A percentile compares a stretch with the other conserved stretches of the same genome.
phyloP scores from a whole-genome alignment of 192 early-diverging fungal genomes.

The Backusella luteola region DNA sequence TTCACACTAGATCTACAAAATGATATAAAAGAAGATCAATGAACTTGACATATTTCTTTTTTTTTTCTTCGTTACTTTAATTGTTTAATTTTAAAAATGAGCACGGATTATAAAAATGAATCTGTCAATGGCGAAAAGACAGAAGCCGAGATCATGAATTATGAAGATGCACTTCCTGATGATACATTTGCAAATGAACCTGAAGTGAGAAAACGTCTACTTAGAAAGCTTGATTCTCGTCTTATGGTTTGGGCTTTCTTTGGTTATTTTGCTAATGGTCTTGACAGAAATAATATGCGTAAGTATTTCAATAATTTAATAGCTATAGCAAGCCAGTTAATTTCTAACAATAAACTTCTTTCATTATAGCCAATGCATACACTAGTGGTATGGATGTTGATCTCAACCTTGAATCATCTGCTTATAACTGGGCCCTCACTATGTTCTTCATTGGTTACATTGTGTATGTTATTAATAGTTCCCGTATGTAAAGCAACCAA shows the following conservation, averaged over 20 bases:
- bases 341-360: background rate
- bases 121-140: background rate
- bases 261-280: conserved; percentile 39
- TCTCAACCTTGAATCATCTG: conserved; percentile 30
- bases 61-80: background rate
- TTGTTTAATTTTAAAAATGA: background rate
- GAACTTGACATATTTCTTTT: background rate
- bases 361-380: conserved; percentile 27
- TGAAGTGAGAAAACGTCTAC: conserved; percentile 14
- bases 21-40: background rate
- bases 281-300: conserved; percentile 36
- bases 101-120: background rate
- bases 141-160: background rate
- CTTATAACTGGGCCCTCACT: conserved; percentile 62
- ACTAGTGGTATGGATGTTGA: conserved; percentile 40
- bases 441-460: conserved; percentile 65
- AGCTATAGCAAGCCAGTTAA: background rate
- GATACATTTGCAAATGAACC: background rate
- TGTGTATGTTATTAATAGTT: background rate
- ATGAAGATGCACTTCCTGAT: background rate
- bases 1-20: background rate
- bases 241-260: conserved; percentile 35
- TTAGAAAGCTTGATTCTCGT: conserved; percentile 29
- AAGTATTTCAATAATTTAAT: background rate
- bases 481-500: background rate